Evolutionary conservation across 805 yeast species (phyloP), one percentile per base, ranked within the genome.

Genomic region (Jamesozyma spencerorum): DNA sequence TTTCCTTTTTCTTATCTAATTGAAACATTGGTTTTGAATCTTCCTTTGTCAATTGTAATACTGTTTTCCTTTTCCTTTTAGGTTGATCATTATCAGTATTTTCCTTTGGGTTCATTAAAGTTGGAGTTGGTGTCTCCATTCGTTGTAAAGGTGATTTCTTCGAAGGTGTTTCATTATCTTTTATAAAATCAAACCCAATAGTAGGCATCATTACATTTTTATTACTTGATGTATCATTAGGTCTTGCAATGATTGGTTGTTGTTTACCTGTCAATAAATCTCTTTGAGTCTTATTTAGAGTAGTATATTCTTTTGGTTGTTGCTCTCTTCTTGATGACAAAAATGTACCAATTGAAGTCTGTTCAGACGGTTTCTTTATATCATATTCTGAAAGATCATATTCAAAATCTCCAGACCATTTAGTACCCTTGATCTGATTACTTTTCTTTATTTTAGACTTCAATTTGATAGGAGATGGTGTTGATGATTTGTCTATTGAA

Each of bases 151-250:
- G 26, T 22, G 32, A 26, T 20, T 41, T 42, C 40, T 47, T 47
- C 1, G 57, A 47, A 2, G 53, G 51, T 3, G 53, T 52, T 11
- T 50, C 53, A 17, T 40, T 42, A 14, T 46, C 38, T 29, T 53
- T 58, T 8, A 58, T 38, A 34, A 60, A 60, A 42, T 60, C 61
- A 33, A 60, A 60, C 2, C 61, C 63, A 2, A 49, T 42, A 3
- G 63, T 55, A 12, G 64, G 64, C 13, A 42, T 22, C 7, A 56
- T 38, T 13, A 43, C 38, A 35, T 46, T 43, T 27, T 38, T 7
- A 28, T 26, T 30, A 14, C n/a, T 18, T 14, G 31, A 5, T 31
- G 20, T 27, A 15, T 27, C 26, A 11, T 34, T 33, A 15, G 27
- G 14, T 14, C 36, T 10, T 14, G 24, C 3, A 19, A 22, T 18